Conservation (phyloP, 164 flowering plant genomes). For the Chloranthus sessilifolius region DNA sequence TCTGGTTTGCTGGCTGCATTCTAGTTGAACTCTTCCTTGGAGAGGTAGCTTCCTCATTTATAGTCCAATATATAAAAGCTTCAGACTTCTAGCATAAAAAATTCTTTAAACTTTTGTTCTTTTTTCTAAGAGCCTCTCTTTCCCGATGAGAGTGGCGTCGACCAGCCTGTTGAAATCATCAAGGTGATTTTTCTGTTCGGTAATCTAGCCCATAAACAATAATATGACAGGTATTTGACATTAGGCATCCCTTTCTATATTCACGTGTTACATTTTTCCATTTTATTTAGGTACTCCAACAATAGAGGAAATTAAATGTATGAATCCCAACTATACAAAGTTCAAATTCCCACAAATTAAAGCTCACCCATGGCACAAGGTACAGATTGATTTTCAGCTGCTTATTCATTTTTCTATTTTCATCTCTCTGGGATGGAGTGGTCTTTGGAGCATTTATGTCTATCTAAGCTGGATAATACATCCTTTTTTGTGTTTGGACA, state of each 20-base stretch:
- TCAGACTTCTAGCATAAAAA: too few relatives aligned
- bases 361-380: constrained; percentile 77
- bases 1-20: too few relatives aligned
- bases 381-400: constrained; percentile 9
- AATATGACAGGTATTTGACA: neutral
- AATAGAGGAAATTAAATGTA: constrained; percentile 62
- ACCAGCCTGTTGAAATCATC: too few relatives aligned
- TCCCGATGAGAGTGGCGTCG: too few relatives aligned
- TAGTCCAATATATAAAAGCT: too few relatives aligned
- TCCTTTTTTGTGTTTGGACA: constrained; percentile 34
- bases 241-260: neutral
- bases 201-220: neutral
- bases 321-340: constrained; percentile 60
- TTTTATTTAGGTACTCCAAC: constrained; percentile 57
- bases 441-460: too few relatives aligned
- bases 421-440: too few relatives aligned
- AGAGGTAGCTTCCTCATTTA: too few relatives aligned
- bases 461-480: too few relatives aligned
- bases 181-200: neutral
- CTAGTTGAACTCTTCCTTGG: too few relatives aligned
- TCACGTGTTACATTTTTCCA: neutral
- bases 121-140: too few relatives aligned
- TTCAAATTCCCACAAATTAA: constrained; percentile 51
- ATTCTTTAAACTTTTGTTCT: too few relatives aligned
- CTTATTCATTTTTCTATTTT: neutral